These are phyloP conservation scores for Mytilinidion resinicola DNA, from an alignment of 495 filamentous ascomycete species.

Conservation along the genomic window DNA sequence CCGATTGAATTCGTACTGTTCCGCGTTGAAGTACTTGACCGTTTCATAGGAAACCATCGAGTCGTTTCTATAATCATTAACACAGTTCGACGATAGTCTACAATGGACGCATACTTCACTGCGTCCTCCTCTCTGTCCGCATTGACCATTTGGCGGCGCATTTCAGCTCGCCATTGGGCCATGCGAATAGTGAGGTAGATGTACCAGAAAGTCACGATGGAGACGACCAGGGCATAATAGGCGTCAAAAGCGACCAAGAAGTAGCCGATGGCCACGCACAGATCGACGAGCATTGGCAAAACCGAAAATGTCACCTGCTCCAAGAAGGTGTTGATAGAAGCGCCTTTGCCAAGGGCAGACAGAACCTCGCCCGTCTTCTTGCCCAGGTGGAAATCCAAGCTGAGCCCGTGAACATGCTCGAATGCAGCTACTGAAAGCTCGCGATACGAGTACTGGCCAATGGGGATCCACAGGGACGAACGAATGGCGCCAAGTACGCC, in stretches of 20 bases:
- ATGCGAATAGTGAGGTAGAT: constrained; percentile 92
- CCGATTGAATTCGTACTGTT: constrained; percentile 84
- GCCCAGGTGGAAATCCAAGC: constrained; percentile 90
- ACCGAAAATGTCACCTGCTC: constrained; percentile 95
- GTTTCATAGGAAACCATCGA: constrained; percentile 98
- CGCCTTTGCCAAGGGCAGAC: constrained; percentile 90
- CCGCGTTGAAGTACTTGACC: constrained; percentile 98
- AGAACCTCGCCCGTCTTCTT: constrained; percentile 96
- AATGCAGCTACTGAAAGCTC: constrained; percentile 91
- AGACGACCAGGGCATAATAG: constrained; percentile 87
- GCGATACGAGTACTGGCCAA: constrained; percentile 93
- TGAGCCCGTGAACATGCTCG: constrained; percentile 91
- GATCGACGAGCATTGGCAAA: constrained; percentile 87
- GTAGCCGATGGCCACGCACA: constrained; percentile 78
- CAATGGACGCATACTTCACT: constrained; percentile 54
- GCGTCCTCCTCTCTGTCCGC: constrained; percentile 90
- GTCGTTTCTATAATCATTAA: constrained; percentile 59
- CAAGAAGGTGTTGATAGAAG: constrained; percentile 92
- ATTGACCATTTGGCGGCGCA: constrained; percentile 88
- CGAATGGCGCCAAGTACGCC: constrained; percentile 78
- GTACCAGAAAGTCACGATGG: constrained; percentile 91
- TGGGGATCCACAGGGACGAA: constrained; percentile 85
- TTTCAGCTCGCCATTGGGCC: constrained; percentile 87
- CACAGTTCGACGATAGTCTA: background rate
- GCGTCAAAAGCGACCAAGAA: constrained; percentile 76